These are phyloP conservation scores for Astragalus glycyphyllos DNA, from an alignment of 306 rosid species.

Conservation along the genomic window DNA sequence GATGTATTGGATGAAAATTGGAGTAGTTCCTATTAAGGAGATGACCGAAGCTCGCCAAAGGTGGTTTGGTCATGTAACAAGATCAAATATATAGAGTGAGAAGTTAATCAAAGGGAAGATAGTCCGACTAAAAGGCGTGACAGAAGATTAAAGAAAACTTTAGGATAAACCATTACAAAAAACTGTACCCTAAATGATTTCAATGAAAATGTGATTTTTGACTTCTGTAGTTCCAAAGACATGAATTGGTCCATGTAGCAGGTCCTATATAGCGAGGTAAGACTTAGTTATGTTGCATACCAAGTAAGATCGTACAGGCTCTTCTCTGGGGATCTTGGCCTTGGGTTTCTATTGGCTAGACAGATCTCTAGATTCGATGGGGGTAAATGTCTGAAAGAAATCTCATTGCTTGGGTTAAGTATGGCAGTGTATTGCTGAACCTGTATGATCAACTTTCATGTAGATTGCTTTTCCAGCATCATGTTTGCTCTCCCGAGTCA, in stretches of 20 bases:
- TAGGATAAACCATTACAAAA: not conserved
- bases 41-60: not conserved
- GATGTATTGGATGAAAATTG: not conserved
- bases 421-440: slow-evolving; percentile 18
- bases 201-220: slow-evolving; percentile 9
- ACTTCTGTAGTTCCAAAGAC: not conserved
- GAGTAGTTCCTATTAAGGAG: slow-evolving; percentile 8
- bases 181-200: not conserved
- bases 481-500: slow-evolving; percentile 15
- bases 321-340: slow-evolving; percentile 1
- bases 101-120: slow-evolving; percentile 13
- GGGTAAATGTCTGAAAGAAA: slow-evolving; percentile 12
- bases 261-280: not conserved
- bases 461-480: slow-evolving; percentile 23
- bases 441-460: not conserved
- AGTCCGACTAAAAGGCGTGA: not conserved
- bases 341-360: slow-evolving; percentile 3
- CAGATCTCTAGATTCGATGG: slow-evolving; percentile 3
- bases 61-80: slow-evolving; percentile 35
- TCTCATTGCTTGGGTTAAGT: not conserved
- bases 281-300: slow-evolving; percentile 5
- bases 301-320: slow-evolving; percentile 28
- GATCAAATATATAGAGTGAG: not conserved
- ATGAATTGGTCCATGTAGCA: slow-evolving; percentile 25
- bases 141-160: slow-evolving; percentile 1